Conservation (phyloP, 192 early-diverging fungal genomes). For the Coemansia sp. region DNA sequence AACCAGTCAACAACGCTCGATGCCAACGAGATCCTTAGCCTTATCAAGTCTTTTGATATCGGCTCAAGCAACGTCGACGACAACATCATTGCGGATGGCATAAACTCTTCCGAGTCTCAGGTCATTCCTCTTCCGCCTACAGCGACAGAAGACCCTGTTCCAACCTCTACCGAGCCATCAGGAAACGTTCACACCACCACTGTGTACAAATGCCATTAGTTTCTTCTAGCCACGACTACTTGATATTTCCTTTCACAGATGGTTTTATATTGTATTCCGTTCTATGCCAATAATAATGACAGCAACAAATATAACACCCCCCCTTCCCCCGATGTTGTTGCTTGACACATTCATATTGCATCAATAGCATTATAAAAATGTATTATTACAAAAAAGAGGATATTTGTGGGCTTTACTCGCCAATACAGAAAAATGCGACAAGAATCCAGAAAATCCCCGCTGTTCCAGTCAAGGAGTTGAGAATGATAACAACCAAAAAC, state of each 20-base stretch:
- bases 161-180: neutral
- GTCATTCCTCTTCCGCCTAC: slow-evolving; percentile 9
- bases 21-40: slow-evolving; percentile 13
- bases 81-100: slow-evolving; percentile 37
- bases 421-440: neutral
- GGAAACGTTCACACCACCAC: neutral
- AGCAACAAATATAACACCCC: too few species aligned
- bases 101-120: slow-evolving; percentile 10
- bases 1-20: slow-evolving; percentile 28
- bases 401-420: neutral
- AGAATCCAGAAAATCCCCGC: neutral
- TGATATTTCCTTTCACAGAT: neutral
- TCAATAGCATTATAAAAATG: neutral
- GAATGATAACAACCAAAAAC: neutral
- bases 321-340: too few species aligned
- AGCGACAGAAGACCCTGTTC: neutral
- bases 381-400: neutral
- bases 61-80: slow-evolving; percentile 31
- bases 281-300: too few species aligned
- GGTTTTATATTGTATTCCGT: neutral
- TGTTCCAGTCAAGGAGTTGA: neutral
- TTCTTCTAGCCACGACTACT: neutral
- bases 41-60: slow-evolving; percentile 21
- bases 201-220: neutral
- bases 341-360: too few species aligned